Percentiles rank a stretch among this genome's conserved stretches.
Conservation (phyloP, 192 early-diverging fungal genomes). For the Coemansia javaensis region DNA sequence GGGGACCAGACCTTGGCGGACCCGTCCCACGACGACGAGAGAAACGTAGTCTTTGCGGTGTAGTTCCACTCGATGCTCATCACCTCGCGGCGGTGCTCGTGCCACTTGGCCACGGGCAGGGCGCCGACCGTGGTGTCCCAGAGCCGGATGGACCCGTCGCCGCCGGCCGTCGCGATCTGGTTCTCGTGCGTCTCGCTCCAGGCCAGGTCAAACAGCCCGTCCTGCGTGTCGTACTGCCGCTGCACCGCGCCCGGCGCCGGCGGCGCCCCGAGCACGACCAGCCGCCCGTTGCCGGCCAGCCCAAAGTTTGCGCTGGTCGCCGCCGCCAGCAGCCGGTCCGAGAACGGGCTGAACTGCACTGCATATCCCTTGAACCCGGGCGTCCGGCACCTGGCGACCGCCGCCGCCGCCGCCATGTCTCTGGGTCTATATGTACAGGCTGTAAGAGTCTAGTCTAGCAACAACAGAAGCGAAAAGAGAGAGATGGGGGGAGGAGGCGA, state of each 20-base stretch:
- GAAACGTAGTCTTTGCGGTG: constrained; percentile 79
- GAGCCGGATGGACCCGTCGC: constrained; percentile 93
- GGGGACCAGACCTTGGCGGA: constrained; percentile 96
- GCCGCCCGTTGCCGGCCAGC: constrained; percentile 90
- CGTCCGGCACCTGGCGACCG: constrained; percentile 57
- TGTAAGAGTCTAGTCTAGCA: not conserved
- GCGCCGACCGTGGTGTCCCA: constrained; percentile 72
- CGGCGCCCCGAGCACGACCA: constrained; percentile 65
- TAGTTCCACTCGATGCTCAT: constrained; percentile 95
- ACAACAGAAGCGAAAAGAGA: not conserved
- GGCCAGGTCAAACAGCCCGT: constrained; percentile 88
- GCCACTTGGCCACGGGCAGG: constrained; percentile 80
- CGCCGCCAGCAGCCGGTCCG: constrained; percentile 79
- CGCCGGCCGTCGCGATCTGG: constrained; percentile 83
- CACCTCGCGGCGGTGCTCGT: constrained; percentile 90
- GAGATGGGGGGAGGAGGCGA: too few species aligned
- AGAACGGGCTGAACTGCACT: constrained; percentile 96
- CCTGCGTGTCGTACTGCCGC: constrained; percentile 89
- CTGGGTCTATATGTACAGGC: not conserved
- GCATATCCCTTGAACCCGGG: constrained; percentile 84
- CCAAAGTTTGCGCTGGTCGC: constrained; percentile 94
- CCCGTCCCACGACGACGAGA: constrained; percentile 93
- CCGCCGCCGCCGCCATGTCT: too few species aligned
- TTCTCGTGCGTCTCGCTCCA: constrained; percentile 98
- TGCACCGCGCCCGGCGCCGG: constrained; percentile 5